These are phyloP conservation scores for Crithidia thermophila DNA, from an alignment of 208 protist species.

Conservation along the genomic window DNA sequence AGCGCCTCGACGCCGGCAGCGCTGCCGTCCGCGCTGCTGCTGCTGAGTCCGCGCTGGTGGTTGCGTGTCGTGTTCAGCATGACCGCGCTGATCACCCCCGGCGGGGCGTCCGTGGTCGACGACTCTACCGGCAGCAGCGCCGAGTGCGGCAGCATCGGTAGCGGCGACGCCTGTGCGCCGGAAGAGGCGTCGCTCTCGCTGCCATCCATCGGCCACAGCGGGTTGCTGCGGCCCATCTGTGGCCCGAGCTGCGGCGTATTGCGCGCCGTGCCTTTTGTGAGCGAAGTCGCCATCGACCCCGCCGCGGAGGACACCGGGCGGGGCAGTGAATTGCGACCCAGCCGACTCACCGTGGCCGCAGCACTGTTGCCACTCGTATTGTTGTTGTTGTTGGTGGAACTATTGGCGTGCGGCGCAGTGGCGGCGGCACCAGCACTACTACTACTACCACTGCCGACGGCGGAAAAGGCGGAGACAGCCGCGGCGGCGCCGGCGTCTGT, in stretches of 20 bases:
- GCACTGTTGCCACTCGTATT: not conserved
- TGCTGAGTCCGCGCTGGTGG: not conserved
- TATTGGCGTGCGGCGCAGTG: not conserved
- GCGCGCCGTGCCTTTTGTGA: not conserved
- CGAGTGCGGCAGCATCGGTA: not conserved
- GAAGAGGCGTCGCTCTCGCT: not conserved
- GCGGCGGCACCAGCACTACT: not conserved
- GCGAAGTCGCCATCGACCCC: not conserved
- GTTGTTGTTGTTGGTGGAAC: too few species aligned
- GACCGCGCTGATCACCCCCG: not conserved
- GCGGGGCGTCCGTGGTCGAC: not conserved
- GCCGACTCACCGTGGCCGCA: too few species aligned
- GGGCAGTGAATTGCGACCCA: constrained; percentile 1
- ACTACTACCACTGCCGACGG: not conserved
- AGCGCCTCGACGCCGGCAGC: constrained; percentile 15
- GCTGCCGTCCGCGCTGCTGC: not conserved
- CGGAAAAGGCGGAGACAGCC: not conserved
- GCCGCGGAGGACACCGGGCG: constrained; percentile 1
- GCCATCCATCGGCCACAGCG: constrained; percentile 18
- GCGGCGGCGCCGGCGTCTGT: not conserved
- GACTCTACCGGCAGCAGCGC: too few species aligned
- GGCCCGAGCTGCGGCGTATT: not conserved
- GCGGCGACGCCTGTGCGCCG: not conserved
- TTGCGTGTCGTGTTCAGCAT: not conserved
- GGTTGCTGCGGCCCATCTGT: constrained; percentile 18